These are phyloP conservation scores for Gaeumannomyces tritici DNA, from an alignment of 2,329 filamentous ascomycete genomes.

Conservation along the genomic window DNA sequence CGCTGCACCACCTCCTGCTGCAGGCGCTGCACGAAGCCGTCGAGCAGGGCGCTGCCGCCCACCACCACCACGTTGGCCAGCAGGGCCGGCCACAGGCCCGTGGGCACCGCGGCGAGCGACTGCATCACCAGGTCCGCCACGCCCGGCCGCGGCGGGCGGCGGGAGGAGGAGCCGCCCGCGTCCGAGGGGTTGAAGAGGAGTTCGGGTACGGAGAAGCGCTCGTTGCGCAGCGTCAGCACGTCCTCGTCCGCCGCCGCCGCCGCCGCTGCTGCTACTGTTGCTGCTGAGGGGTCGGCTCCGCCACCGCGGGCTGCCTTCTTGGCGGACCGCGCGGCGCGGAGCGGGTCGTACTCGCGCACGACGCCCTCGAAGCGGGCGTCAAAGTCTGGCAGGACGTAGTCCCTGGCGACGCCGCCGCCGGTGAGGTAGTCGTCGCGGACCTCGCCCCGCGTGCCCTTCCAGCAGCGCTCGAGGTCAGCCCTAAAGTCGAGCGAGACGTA, in stretches of 20 bases:
- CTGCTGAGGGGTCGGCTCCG: neutral
- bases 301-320: neutral
- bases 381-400: slow-evolving; percentile 86
- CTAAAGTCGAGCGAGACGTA: slow-evolving; percentile 74
- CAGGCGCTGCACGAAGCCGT: slow-evolving; percentile 73
- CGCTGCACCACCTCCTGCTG: slow-evolving; percentile 64
- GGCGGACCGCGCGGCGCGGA: slow-evolving; percentile 31
- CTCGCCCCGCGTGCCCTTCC: slow-evolving; percentile 65
- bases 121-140: slow-evolving; percentile 77
- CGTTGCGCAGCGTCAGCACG: slow-evolving; percentile 77
- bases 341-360: slow-evolving; percentile 67
- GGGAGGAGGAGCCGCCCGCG: slow-evolving; percentile 51
- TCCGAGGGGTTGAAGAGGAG: slow-evolving; percentile 80
- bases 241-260: slow-evolving; percentile 54
- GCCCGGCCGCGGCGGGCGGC: slow-evolving; percentile 54
- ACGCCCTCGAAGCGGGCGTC: slow-evolving; percentile 53
- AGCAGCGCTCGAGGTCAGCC: slow-evolving; percentile 68
- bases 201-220: slow-evolving; percentile 85
- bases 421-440: slow-evolving; percentile 36
- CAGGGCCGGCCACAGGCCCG: slow-evolving; percentile 75
- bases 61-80: slow-evolving; percentile 83
- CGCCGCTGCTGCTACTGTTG: slow-evolving; percentile 15
- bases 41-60: slow-evolving; percentile 72
- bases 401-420: slow-evolving; percentile 61
- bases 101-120: slow-evolving; percentile 62